Evolutionary conservation across 2,329 filamentous ascomycete genomes (phyloP).

Genomic region (Gnomoniopsis smithogilvyi): DNA sequence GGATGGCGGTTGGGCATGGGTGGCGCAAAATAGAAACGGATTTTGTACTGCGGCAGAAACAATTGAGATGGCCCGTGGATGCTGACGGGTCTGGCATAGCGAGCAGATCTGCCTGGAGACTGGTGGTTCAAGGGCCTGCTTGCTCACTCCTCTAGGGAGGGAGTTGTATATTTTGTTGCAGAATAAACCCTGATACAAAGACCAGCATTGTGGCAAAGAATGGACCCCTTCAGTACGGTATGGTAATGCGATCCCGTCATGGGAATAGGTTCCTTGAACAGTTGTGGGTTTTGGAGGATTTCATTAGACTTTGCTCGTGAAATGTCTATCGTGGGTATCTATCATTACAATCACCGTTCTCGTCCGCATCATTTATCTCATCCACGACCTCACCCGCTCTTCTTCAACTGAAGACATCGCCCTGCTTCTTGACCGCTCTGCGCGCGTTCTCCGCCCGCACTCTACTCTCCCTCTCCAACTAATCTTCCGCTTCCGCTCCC

Average conservation of each 20-base stretch:
- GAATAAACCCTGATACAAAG: slow-evolving; percentile 7
- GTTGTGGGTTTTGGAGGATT: no score
- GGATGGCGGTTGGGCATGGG: slow-evolving; percentile 1
- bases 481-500: slow-evolving; percentile 79
- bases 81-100: not conserved
- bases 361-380: not conserved
- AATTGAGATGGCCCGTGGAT: not conserved
- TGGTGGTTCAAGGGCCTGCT: not conserved
- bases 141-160: slow-evolving; percentile 14
- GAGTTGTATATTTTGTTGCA: slow-evolving; percentile 14
- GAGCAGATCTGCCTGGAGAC: not conserved
- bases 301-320: no score
- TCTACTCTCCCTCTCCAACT: slow-evolving; percentile 52
- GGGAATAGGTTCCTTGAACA: no score
- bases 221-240: not conserved
- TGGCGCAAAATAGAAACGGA: slow-evolving; percentile 13
- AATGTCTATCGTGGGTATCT: no score
- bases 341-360: no score
- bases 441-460: slow-evolving; percentile 39
- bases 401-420: slow-evolving; percentile 62
- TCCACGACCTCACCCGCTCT: not conserved
- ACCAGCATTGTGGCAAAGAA: not conserved
- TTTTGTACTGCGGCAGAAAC: slow-evolving; percentile 4
- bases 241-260: not conserved
- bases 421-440: slow-evolving; percentile 40